Conservation (phyloP, 495 filamentous ascomycete genomes). For the Hypoxylon cercidicola region DNA sequence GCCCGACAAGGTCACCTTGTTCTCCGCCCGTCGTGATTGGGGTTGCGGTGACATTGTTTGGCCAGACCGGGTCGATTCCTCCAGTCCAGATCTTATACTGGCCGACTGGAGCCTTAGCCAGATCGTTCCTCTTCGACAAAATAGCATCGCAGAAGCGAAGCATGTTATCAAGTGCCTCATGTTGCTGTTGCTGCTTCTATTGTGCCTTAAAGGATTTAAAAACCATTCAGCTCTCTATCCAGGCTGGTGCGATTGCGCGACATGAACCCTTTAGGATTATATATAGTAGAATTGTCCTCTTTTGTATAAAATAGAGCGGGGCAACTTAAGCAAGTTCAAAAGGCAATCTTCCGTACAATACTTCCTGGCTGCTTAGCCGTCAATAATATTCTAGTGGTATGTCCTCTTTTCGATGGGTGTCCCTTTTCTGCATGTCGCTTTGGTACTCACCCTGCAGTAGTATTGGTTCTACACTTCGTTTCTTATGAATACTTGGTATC, state of each 20-base stretch:
- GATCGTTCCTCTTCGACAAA: slow-evolving; percentile 30
- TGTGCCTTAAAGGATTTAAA: not conserved
- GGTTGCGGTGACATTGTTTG: slow-evolving; percentile 19
- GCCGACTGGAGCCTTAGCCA: slow-evolving; percentile 28
- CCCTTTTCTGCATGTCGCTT: not conserved
- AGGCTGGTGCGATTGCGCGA: slow-evolving; percentile 7
- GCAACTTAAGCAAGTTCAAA: too few relatives aligned
- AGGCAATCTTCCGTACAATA: too few relatives aligned
- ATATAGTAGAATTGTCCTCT: slow-evolving; percentile 8
- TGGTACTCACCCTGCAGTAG: not conserved
- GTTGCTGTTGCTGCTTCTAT: slow-evolving; percentile 4
- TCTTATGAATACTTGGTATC: too few relatives aligned
- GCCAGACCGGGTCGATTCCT: slow-evolving; percentile 26
- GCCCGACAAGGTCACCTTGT: slow-evolving; percentile 25
- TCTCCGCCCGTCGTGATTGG: slow-evolving; percentile 25
- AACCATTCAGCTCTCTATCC: not conserved
- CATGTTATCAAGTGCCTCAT: slow-evolving; percentile 31
- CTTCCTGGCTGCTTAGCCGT: too few relatives aligned
- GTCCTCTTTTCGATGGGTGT: not conserved
- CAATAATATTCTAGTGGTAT: too few relatives aligned
- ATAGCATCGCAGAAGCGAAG: slow-evolving; percentile 35
- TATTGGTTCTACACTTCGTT: too few relatives aligned
- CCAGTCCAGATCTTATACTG: slow-evolving; percentile 30
- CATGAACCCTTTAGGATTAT: not conserved
- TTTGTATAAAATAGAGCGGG: not conserved